These are phyloP conservation scores for Chenopodium album DNA, from an alignment of 148 eudicot species.

Conservation along the genomic window DNA sequence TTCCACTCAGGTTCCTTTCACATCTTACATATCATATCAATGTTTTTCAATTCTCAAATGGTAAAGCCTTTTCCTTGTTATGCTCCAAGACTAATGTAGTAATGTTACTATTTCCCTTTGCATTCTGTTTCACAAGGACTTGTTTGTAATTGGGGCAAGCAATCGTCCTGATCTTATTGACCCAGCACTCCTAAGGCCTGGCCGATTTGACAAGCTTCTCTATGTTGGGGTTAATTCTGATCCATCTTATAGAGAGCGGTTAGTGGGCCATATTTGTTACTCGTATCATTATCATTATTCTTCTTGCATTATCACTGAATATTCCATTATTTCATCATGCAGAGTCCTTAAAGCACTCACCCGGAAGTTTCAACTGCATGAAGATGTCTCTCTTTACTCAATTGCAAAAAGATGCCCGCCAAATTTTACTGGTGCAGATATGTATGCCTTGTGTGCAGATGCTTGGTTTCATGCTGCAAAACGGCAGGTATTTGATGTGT, in stretches of 20 bases:
- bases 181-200: slow-evolving; percentile 93
- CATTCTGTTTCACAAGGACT: slow-evolving; percentile 49
- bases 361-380: slow-evolving; percentile 79
- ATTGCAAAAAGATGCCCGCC: slow-evolving; percentile 90
- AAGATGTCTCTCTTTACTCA: slow-evolving; percentile 73
- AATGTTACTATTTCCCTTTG: slow-evolving; percentile 9
- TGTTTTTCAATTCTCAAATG: background rate
- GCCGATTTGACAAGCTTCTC: slow-evolving; percentile 97
- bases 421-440: slow-evolving; percentile 96
- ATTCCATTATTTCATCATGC: slow-evolving; percentile 13
- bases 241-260: slow-evolving; percentile 88
- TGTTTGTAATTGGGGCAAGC: slow-evolving; percentile 98
- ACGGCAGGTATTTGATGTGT: slow-evolving; percentile 52
- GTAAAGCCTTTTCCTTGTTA: slow-evolving; percentile 4
- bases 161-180: slow-evolving; percentile 98
- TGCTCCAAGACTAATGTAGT: background rate
- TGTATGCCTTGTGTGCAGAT: slow-evolving; percentile 98
- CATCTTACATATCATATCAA: slow-evolving; percentile 6
- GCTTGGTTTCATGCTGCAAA: slow-evolving; percentile 99
- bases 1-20: slow-evolving; percentile 63
- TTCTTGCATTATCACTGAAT: slow-evolving; percentile 1
- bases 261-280: slow-evolving; percentile 5
- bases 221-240: slow-evolving; percentile 93
- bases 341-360: slow-evolving; percentile 92
- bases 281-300: background rate